Base-by-base conservation (phyloP, 139 green algal genomes). In the Auxenochlorella protothecoides region DNA sequence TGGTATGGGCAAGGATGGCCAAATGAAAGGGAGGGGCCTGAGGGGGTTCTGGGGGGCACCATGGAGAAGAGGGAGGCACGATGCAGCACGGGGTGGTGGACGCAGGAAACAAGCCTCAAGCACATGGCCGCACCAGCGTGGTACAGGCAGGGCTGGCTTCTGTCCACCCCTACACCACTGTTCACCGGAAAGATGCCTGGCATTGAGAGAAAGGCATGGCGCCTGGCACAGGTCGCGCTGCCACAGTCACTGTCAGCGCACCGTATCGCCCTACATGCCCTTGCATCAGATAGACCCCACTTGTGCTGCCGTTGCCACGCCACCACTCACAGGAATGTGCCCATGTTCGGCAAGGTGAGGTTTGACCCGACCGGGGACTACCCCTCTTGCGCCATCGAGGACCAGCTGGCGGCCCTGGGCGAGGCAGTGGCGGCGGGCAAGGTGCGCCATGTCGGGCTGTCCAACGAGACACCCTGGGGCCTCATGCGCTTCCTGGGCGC, bases 271-370 rank as follows among this genome's bases (percentile, higher is more conserved):
- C 27, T 44, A 44, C 27, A 44, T 44, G 5, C 53, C 66, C 14
- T 15, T 0, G 5, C 12, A 51, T 54, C 0, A 52, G 10, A 4
- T 15, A 13, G n/a, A 55, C 7, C 55, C 15, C 68, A 53, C 13
- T 12, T 5, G 9, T 44, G 51, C 11, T 52, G 9, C 27, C n/a
- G 61, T 27, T 27, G 53, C 13, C 7, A 14, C 10, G 4, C 57
- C 8, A n/a, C n/a, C 59, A 11, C 3, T 4, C 54, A 55, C 83
- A 96, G 93, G 70, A 98, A 98, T 72, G 91, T 98, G 13, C 93
- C 93, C 8, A 97, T 97, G 91, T 98, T 97, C 84, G 93, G 93
- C 2, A 89, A 96, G 44, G 55, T 79, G 3, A 87, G 94, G 6
- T 98, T 90, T 72, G 82, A 94, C 66, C 76, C 81, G 0, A 10